Evolutionary conservation across 768 basidiomycete genomes (phyloP), one percentile per base, ranked within the genome.

Genomic region (Tubosaeta sp.): DNA sequence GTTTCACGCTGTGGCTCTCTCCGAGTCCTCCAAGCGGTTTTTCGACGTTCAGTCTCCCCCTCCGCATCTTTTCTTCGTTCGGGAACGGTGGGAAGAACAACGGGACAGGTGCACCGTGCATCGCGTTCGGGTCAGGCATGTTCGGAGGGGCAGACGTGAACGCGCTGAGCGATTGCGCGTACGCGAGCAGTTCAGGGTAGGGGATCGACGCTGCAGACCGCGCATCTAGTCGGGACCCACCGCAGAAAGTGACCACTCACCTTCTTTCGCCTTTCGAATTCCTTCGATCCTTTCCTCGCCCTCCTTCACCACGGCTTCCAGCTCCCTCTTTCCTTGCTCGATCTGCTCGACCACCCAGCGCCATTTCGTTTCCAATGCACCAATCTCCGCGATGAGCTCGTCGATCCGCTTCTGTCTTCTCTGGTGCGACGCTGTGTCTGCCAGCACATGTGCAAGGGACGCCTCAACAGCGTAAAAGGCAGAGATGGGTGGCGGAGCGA

Each of bases 31-130:
- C 91, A 52, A 91, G 76, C 1, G 88, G 90, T 26, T 84, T 86
- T 67, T 91, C 88, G 19, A 83, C 83, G 62, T 87, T 90, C 67
- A 91, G 79, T 51, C 79, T 78, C 1, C 91, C 91, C 25, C 84
- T 78, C 47, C 90, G 83, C 88, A 93, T 91, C 70, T 90, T 92
- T 66, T 91, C 91, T 71, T 91, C 90, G 63, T 91, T 91, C 1
- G 91, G 91, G 67, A 91, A 93, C 11, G 91, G 91, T 34, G 90
- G 90, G 72, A 91, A 91, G 76, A 93, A 91, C 38, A 89, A 64
- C 16, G 86, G 87, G 16, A 85, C 84, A 1, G 86, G 86, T 11
- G 83, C 83, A 59, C 86, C 88, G 9, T 85, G 86, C 46, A 57
- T 11, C 35, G 57, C 51, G 16, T 29, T 74, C 43, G 83, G 77